Conservation (phyloP, 1,284 basidiomycete species). For the Cryptococcus sp. region DNA sequence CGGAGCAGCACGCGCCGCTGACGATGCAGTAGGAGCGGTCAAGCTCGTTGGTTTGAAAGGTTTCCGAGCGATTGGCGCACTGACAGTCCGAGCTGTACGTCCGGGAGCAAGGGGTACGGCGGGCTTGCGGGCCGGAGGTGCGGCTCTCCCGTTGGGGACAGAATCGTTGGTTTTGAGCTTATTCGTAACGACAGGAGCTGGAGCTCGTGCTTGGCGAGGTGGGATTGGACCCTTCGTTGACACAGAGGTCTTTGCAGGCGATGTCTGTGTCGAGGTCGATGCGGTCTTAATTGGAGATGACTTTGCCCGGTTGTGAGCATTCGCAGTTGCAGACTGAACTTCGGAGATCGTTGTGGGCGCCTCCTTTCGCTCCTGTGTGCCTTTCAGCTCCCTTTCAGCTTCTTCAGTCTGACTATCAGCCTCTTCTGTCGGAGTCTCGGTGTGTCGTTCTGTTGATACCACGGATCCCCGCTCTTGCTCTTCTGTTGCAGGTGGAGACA, state of each 20-base stretch:
- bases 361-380: too few relatives aligned
- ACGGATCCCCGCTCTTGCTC: background rate
- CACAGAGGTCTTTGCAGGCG: too few relatives aligned
- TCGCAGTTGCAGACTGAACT: too few relatives aligned
- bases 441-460: background rate
- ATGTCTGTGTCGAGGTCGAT: too few relatives aligned
- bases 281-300: too few relatives aligned
- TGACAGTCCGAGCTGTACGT: slow-evolving; percentile 8
- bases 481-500: background rate
- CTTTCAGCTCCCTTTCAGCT: background rate
- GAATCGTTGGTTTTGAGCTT: background rate
- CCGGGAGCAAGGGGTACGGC: slow-evolving; percentile 15
- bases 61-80: slow-evolving; percentile 15
- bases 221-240: too few relatives aligned
- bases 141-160: background rate
- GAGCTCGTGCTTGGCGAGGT: background rate
- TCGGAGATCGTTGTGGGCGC: too few relatives aligned
- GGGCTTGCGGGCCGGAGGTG: slow-evolving; percentile 11
- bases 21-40: slow-evolving; percentile 12
- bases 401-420: background rate
- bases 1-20: slow-evolving; percentile 9
- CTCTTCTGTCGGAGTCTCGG: background rate
- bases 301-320: too few relatives aligned
- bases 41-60: slow-evolving; percentile 19
- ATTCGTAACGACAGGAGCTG: slow-evolving; percentile 1